Base-by-base conservation (phyloP, 805 yeast genomes). In the Suhomyces faveliae region DNA sequence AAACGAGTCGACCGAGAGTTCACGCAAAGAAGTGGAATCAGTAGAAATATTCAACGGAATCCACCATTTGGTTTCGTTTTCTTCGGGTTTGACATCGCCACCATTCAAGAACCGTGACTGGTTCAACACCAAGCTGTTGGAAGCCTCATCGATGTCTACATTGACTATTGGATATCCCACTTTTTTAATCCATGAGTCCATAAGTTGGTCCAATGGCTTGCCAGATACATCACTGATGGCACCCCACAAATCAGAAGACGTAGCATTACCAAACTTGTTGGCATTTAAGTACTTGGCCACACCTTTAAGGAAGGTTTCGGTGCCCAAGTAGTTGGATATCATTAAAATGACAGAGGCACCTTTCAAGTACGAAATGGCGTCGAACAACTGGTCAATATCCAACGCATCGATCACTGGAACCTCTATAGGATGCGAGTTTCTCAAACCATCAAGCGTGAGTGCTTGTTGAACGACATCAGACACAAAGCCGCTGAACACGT, bases 381-480 rank as follows among this genome's bases (percentile, higher is more conserved):
- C 96, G 62, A 88, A 88, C 15, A 87, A 82, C 68, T 88, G 91
- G 62, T 85, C 87, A 52, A 88, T 84, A 56, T 88, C 94, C 52
- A 80, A 79, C 4, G 92, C 92, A 59, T 84, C 81, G 55, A 77
- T 68, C n/a, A 89, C 89, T 10, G 87, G 86, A 7, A 88, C 95
- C 66, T 87, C 87, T 50, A 88, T 82, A 5, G 96, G 91, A 64
- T 89, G 96, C 5, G 92, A 84, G 56, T 73, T 79, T 53, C 78
- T 66, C 51, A 82, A 72, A 1, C 83, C 76, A 57, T 83, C 87
- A 51, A 83, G 71, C 47, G 71, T 68, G 40, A 80, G 68, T 3
- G 84, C 81, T 17, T 60, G 66, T 57, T 79, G 81, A 47, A 80
- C 67, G 3, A 83, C 70, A 27, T 73, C 76, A 22, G 81, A 69